Base-by-base conservation (phyloP, 768 basidiomycete genomes). In the Russula ochroleuca region DNA sequence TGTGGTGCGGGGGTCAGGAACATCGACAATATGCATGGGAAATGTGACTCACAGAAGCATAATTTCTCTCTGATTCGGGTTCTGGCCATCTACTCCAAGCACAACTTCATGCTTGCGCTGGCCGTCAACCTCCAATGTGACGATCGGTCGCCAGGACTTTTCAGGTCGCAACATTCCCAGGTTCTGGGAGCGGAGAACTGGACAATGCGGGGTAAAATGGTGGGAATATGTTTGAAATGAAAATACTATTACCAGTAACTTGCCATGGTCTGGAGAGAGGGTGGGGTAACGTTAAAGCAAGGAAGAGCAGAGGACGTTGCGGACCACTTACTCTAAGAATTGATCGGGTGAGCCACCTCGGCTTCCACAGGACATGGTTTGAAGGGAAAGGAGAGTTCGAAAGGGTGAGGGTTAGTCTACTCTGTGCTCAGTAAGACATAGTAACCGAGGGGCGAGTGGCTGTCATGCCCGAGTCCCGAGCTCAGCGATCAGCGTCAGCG, bases 21-120 rank as follows among this genome's bases (percentile, higher is more conserved):
- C 7, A 35, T 17, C 0, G 21, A 31, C n/a, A n/a, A 57, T 14
- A n/a, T 25, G 25, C 14, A 14, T 15, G n/a, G 17, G 35, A 43
- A 28, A 56, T 35, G 13, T 1, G n/a, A 77, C 85, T 59, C 70
- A 88, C 88, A 88, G 75, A 31, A 70, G 67, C 61, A 85, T 80
- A 1, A 72, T 73, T 0, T 80, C 76, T 65, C 83, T 86, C 53
- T 83, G 73, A 68, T 90, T 89, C 0, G 85, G 81, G 61, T 85
- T 87, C 69, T 88, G 86, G 0, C 88, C 88, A 60, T 90, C 87
- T 21, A 76, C 76, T 0, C 88, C 88, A 2, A 90, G 80, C 23
- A 76, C 72, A 10, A 82, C 76, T 68, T 90, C 88, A 61, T 83
- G 78, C 6, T 55, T 62, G n/a, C 80, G 74, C 31, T 81, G 79